Evolutionary conservation across 495 filamentous ascomycete species (phyloP), one percentile per base, ranked within the genome.

Genomic region (Tuber calosporum): DNA sequence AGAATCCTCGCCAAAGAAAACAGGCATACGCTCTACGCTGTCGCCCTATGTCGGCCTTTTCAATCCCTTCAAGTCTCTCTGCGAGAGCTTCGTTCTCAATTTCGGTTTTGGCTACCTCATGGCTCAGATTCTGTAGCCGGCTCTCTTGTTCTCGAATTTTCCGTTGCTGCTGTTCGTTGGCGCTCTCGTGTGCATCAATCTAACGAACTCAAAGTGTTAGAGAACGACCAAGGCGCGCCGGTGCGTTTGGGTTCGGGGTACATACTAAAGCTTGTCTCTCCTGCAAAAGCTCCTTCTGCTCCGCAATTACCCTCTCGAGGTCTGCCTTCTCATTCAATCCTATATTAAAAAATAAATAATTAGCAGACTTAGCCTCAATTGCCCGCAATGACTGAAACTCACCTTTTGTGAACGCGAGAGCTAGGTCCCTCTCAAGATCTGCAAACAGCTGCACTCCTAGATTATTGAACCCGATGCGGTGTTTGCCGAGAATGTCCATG

Each of bases 381-480:
- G 26, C 4, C 40, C 17, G 13, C 15, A 66, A 68, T 38, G 66
- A 15, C 40, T 34, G 6, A 20, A 26, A n/a, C 38, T 70, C 66
- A 77, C 76, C 70, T 40, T 70, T 73, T 39, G 69, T 70, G 36
- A 78, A 45, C 9, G 22, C 75, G 17, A 6, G 71, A 62, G 58
- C 38, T 22, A 78, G 30, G 68, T 73, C 75, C 69, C 62, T 78
- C 76, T 73, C 74, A 7, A 77, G 70, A 7, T 78, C 74, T 39
- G 70, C 68, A 66, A 78, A 78, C 7, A 77, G 58, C 67, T 78
- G 76, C 36, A 77, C 71, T 37, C 76, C 68, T 20, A 78, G 72
- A 19, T 77, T 74, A 38, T 68, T 78, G n/a, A 78, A 77, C 53
- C 70, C 75, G 67, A 77, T 77, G 11, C 76, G 76, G 53, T 77